A percentile compares a stretch with the other conserved stretches of the same genome.
Conservation (phyloP, 768 basidiomycete species). For the Boletus tomentosulus region DNA sequence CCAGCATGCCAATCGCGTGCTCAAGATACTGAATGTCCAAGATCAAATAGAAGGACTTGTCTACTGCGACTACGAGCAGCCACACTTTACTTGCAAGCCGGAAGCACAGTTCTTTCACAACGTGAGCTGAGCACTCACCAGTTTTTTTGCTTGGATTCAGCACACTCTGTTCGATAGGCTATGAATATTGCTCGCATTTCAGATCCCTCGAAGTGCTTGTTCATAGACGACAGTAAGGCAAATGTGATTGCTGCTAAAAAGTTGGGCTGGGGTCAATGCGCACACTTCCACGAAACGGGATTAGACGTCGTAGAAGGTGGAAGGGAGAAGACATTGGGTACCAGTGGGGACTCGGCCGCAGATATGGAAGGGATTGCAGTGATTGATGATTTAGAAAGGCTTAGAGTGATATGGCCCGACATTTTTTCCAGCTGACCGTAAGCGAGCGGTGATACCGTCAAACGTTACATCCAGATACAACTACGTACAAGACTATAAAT, state of each 20-base stretch:
- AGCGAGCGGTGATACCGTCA: not conserved
- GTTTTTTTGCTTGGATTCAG: not conserved
- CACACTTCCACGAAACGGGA: slow-evolving; percentile 72
- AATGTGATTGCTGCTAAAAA: slow-evolving; percentile 66
- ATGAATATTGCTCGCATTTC: slow-evolving; percentile 54
- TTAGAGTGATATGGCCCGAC: slow-evolving; percentile 71
- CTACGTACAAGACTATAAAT: not conserved
- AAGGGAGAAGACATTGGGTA: slow-evolving; percentile 42
- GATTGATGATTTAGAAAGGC: slow-evolving; percentile 57
- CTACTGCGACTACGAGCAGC: slow-evolving; percentile 69
- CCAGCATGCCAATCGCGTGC: slow-evolving; percentile 79
- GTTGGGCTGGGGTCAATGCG: slow-evolving; percentile 69
- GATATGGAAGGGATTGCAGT: slow-evolving; percentile 45
- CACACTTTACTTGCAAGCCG: slow-evolving; percentile 77
- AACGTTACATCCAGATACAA: not conserved
- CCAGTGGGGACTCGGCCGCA: slow-evolving; percentile 33
- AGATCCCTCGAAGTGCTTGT: slow-evolving; percentile 70
- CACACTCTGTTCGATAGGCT: slow-evolving; percentile 44
- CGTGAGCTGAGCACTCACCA: slow-evolving; percentile 38
- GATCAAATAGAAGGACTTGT: slow-evolving; percentile 73
- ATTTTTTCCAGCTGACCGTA: slow-evolving; percentile 47
- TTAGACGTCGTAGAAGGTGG: slow-evolving; percentile 63
- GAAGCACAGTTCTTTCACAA: slow-evolving; percentile 65
- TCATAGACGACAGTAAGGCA: slow-evolving; percentile 70
- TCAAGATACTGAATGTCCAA: slow-evolving; percentile 65